Evolutionary conservation across 176 grass and related monocot genomes (phyloP).

Genomic region (Coix lacrymajobi): DNA sequence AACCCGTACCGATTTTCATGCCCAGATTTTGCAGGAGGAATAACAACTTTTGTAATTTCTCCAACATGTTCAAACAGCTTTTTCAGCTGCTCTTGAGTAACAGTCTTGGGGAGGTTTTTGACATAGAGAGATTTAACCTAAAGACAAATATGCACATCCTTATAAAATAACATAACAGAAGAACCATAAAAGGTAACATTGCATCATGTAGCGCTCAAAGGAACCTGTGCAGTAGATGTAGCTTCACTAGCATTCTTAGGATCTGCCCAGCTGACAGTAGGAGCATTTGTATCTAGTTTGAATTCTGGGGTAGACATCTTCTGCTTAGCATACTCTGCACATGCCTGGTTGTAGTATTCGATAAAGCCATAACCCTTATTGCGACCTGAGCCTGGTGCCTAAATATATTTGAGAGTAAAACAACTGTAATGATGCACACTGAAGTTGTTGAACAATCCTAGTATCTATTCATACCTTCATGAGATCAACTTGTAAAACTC

Average conservation of each 20-base stretch:
- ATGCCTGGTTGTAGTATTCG: constrained; percentile 93
- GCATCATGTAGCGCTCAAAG: constrained; percentile 14
- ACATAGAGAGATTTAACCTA: constrained; percentile 90
- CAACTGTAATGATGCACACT: neutral
- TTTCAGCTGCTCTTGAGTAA: constrained; percentile 62
- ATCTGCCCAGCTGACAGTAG: constrained; percentile 86
- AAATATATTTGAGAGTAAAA: constrained; percentile 23
- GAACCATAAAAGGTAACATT: neutral
- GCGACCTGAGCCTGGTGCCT: constrained; percentile 51
- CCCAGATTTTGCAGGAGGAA: constrained; percentile 75
- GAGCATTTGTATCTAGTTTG: constrained; percentile 75
- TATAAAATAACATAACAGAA: constrained; percentile 6
- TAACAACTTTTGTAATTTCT: constrained; percentile 74
- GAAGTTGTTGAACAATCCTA: constrained; percentile 10
- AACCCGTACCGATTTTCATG: constrained; percentile 92
- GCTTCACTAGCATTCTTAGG: constrained; percentile 55
- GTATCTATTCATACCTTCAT: constrained; percentile 52
- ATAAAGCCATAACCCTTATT: constrained; percentile 79
- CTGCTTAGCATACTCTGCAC: constrained; percentile 80
- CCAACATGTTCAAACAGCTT: constrained; percentile 76
- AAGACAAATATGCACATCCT: constrained; percentile 11
- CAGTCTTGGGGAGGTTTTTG: constrained; percentile 87
- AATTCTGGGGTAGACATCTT: constrained; percentile 81
- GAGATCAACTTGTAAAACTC: constrained; percentile 67
- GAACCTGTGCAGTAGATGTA: constrained; percentile 58